phyloP scores from a whole-genome alignment of 1,284 basidiomycete genomes.

The Ganoderma lingzhi region DNA sequence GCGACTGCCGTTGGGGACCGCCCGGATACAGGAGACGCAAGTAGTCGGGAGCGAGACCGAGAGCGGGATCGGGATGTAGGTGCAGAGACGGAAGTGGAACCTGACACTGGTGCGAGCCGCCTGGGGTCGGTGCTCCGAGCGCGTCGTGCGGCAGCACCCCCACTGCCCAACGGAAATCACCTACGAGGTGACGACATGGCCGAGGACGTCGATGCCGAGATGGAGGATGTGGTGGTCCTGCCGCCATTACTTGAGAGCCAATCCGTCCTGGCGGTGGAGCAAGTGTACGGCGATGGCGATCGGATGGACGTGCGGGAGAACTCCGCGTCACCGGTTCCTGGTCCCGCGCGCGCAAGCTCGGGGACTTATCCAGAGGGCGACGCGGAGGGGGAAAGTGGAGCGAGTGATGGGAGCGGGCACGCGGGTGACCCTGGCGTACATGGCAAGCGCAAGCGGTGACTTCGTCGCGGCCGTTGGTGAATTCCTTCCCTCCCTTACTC shows the following conservation, averaged over 20 bases:
- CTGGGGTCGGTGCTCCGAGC: slow-evolving; percentile 31
- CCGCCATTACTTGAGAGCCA: slow-evolving; percentile 43
- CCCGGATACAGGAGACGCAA: slow-evolving; percentile 32
- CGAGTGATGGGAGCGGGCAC: slow-evolving; percentile 35
- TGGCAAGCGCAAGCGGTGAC: slow-evolving; percentile 45
- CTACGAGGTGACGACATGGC: slow-evolving; percentile 32
- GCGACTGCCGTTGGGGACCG: slow-evolving; percentile 31
- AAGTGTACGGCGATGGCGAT: slow-evolving; percentile 34
- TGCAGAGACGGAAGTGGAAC: slow-evolving; percentile 67
- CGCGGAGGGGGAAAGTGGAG: slow-evolving; percentile 36
- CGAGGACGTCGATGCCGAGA: slow-evolving; percentile 42
- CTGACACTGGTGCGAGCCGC: slow-evolving; percentile 44
- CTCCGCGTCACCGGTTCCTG: slow-evolving; percentile 36
- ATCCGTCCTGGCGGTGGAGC: slow-evolving; percentile 30
- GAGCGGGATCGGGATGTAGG: slow-evolving; percentile 49
- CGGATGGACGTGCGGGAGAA: slow-evolving; percentile 31
- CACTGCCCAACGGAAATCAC: slow-evolving; percentile 21
- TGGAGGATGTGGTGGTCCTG: slow-evolving; percentile 40
- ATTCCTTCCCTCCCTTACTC: not conserved
- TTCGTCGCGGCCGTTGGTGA: not conserved
- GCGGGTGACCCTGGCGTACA: slow-evolving; percentile 37
- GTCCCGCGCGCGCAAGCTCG: slow-evolving; percentile 29
- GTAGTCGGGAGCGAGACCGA: slow-evolving; percentile 38
- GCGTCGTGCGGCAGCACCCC: slow-evolving; percentile 22
- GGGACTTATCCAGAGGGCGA: slow-evolving; percentile 36